Evolutionary conservation across 129 eudicot genomes (phyloP).

Genomic region (Heracleum sosnowskyi): DNA sequence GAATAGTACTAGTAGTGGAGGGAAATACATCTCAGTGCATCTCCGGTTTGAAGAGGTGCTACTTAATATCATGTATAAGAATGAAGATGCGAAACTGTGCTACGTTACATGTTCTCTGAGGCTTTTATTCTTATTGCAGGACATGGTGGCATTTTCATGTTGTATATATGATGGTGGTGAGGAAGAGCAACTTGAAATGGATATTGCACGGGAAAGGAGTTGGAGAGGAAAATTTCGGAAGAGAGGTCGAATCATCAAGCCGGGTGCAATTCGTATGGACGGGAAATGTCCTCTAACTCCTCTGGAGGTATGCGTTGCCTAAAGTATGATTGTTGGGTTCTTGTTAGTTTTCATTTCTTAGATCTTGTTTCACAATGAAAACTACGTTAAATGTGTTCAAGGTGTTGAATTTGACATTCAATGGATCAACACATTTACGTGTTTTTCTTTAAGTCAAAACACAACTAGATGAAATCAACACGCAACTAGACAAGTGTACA

Average conservation of each 20-base stretch:
- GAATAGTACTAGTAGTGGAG: conserved; percentile 63
- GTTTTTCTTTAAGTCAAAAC: neutral
- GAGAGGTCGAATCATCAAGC: conserved; percentile 79
- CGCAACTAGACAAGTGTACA: neutral
- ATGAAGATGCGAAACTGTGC: conserved; percentile 4
- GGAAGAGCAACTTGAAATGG: conserved; percentile 95
- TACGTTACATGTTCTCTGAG: neutral
- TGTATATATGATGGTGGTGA: conserved; percentile 98
- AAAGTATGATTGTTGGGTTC: neutral
- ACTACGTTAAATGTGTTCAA: neutral
- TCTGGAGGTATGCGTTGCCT: conserved; percentile 55
- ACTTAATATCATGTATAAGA: neutral
- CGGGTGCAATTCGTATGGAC: conserved; percentile 91
- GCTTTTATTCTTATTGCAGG: conserved; percentile 37
- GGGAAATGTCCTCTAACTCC: conserved; percentile 99
- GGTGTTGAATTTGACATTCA: neutral
- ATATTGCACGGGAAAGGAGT: conserved; percentile 94
- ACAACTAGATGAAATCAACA: neutral
- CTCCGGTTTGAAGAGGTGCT: conserved; percentile 96
- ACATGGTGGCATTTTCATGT: conserved; percentile 99
- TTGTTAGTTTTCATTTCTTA: neutral
- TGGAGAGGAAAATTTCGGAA: conserved; percentile 98
- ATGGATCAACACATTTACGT: neutral
- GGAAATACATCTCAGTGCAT: conserved; percentile 92
- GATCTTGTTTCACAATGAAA: neutral